These are phyloP conservation scores for Cenchrus purpureus DNA, from an alignment of 176 grass and related monocot species.

Conservation along the genomic window DNA sequence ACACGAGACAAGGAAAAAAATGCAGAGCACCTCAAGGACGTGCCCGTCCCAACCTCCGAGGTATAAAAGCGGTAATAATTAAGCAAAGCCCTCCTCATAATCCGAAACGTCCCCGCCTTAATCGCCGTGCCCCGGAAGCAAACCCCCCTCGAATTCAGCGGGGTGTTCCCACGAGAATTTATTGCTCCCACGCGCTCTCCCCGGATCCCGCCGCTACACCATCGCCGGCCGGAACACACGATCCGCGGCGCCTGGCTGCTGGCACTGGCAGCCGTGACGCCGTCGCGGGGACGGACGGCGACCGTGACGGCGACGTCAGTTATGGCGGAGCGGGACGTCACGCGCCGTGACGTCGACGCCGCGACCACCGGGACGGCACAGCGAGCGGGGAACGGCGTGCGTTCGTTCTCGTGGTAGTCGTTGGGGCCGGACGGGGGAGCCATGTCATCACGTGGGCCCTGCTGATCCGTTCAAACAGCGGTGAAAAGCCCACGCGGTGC, in stretches of 20 bases:
- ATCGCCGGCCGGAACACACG: background rate
- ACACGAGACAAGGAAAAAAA: background rate
- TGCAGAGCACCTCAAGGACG: background rate
- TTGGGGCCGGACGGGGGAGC: background rate
- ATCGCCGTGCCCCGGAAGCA: conserved; percentile 29
- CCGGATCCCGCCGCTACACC: background rate
- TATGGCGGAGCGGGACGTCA: conserved; percentile 28
- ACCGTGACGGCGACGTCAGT: conserved; percentile 22
- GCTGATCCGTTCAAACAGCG: conserved; percentile 6
- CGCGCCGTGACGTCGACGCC: background rate
- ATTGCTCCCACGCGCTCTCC: background rate
- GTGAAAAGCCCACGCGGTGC: background rate
- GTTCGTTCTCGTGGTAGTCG: too few species aligned
- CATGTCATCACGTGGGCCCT: background rate
- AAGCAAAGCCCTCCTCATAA: background rate
- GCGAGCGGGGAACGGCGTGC: conserved; percentile 10
- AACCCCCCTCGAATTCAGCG: conserved; percentile 48
- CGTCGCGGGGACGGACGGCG: background rate
- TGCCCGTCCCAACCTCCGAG: background rate
- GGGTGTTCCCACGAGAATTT: background rate
- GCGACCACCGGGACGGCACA: background rate
- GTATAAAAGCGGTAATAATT: conserved; percentile 36
- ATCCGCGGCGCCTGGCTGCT: background rate
- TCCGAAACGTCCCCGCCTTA: background rate
- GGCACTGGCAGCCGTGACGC: background rate